These are phyloP conservation scores for Pichia nanzhaoensis DNA, from an alignment of 805 yeast species.

Conservation along the genomic window DNA sequence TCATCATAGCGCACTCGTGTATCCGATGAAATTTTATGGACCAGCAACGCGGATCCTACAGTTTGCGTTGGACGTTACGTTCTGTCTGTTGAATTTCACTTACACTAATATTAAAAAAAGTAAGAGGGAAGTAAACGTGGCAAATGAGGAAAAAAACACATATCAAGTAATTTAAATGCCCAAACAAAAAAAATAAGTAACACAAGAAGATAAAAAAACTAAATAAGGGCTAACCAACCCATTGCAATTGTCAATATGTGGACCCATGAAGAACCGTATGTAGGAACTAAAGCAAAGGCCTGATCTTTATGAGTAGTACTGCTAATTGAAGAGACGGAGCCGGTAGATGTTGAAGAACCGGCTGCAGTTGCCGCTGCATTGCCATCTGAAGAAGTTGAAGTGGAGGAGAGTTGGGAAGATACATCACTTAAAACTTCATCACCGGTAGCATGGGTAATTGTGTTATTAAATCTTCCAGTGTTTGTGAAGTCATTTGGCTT, in stretches of 20 bases:
- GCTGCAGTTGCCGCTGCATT: background rate
- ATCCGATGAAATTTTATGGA: background rate
- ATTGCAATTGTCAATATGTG: background rate
- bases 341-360: background rate
- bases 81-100: too few relatives aligned
- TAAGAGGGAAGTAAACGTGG: too few relatives aligned
- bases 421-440: background rate
- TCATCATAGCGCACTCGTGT: too few relatives aligned
- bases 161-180: too few relatives aligned
- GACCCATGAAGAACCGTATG: background rate
- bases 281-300: background rate
- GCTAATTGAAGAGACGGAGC: slow-evolving; percentile 7
- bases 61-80: too few relatives aligned
- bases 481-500: slow-evolving; percentile 34
- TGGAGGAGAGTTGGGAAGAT: background rate
- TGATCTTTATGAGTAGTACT: slow-evolving; percentile 6
- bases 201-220: too few relatives aligned
- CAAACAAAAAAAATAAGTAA: too few relatives aligned
- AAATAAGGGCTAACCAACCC: slow-evolving; percentile 2
- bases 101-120: too few relatives aligned
- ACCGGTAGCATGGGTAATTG: background rate
- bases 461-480: slow-evolving; percentile 28
- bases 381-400: background rate
- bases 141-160: too few relatives aligned
- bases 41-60: slow-evolving; percentile 1